These are phyloP conservation scores for Silene noctiflora DNA, from an alignment of 179 eudicot species.

Conservation along the genomic window DNA sequence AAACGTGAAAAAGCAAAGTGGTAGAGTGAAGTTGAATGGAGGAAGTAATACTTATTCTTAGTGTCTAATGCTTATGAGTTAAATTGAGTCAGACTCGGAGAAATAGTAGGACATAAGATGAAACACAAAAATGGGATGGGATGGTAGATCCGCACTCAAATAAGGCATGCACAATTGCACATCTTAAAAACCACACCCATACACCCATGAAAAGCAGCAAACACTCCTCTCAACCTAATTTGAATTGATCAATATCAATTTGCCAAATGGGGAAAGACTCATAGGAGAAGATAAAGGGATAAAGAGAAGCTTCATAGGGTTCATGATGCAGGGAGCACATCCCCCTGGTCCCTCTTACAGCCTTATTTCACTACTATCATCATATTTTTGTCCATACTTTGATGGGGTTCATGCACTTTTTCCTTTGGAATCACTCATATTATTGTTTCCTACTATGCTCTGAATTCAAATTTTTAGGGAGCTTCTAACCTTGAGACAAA, in stretches of 20 bases:
- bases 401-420: not conserved
- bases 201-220: constrained; percentile 4
- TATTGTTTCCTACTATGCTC: not conserved
- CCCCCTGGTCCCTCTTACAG: not conserved
- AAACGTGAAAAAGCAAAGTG: too few relatives aligned
- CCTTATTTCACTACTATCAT: constrained; percentile 5
- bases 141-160: too few relatives aligned
- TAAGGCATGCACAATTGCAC: not conserved
- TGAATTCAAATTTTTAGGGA: not conserved
- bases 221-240: not conserved
- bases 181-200: not conserved
- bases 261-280: constrained; percentile 7
- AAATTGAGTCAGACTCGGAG: too few relatives aligned
- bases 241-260: not conserved
- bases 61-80: too few relatives aligned
- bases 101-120: too few relatives aligned
- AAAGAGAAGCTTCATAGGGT: constrained; percentile 3
- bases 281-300: not conserved
- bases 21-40: too few relatives aligned
- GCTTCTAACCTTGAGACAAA: too few relatives aligned
- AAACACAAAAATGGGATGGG: too few relatives aligned
- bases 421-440: not conserved
- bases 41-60: too few relatives aligned
- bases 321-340: not conserved
- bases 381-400: not conserved